Percentiles rank a stretch among this genome's conserved stretches.
Evolutionary conservation across 106 monocot genomes (phyloP).

Genomic region (Acorus gramineus): DNA sequence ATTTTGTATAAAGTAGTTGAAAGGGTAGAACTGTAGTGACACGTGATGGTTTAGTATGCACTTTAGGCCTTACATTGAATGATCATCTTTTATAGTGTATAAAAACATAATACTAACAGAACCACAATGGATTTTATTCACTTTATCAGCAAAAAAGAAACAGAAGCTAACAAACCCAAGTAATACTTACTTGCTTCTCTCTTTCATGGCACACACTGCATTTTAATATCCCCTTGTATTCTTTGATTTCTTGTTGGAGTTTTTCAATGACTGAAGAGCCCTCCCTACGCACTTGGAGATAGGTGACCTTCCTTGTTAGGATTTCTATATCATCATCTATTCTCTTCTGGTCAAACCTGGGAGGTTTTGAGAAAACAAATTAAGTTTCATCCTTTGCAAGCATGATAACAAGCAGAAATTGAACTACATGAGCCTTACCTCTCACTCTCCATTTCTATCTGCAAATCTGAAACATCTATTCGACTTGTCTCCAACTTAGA

Average conservation of each 20-base stretch:
- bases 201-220: slow-evolving; percentile 53
- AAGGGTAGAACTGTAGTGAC: too few relatives aligned
- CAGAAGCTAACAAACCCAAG: too few relatives aligned
- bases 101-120: too few relatives aligned
- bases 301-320: slow-evolving; percentile 28
- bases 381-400: background rate
- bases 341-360: slow-evolving; percentile 62
- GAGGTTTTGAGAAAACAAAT: background rate
- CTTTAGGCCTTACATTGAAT: too few relatives aligned
- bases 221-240: slow-evolving; percentile 63
- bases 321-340: slow-evolving; percentile 53
- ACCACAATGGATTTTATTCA: too few relatives aligned
- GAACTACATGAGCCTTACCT: slow-evolving; percentile 26
- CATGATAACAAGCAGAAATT: too few relatives aligned
- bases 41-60: too few relatives aligned
- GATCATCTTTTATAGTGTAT: too few relatives aligned
- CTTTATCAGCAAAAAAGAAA: too few relatives aligned
- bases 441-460: slow-evolving; percentile 77
- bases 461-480: slow-evolving; percentile 37
- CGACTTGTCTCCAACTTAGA: slow-evolving; percentile 38
- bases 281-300: slow-evolving; percentile 34
- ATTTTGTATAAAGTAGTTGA: too few relatives aligned
- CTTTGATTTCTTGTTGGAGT: slow-evolving; percentile 48
- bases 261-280: slow-evolving; percentile 38
- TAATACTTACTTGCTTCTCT: slow-evolving; percentile 50